Evolutionary conservation across 768 basidiomycete species (phyloP), one percentile per base, ranked within the genome.

Genomic region (Amanita polypyramis): DNA sequence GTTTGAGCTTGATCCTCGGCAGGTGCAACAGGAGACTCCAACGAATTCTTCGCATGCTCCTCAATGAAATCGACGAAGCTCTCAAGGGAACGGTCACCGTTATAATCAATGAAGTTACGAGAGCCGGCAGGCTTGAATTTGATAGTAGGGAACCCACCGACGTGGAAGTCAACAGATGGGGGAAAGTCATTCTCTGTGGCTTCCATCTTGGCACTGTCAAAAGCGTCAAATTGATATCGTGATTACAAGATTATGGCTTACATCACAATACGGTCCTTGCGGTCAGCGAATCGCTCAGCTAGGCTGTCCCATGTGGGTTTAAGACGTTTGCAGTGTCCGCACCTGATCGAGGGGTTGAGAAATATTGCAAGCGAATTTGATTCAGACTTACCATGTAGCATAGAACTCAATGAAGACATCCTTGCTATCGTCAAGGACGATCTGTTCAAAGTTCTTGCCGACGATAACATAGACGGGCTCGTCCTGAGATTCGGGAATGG

Each of bases 401-500:
- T 89, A 97, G 68, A 99, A 94, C 67, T 98, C 95, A 55, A 97
- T 73, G 58, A 99, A 92, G 58, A 97, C 84, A 62, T 98, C 94
- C 70, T 96, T 96, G 50, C 70, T 69, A 53, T 92, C 86, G 60
- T 96, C 89, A 52, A 77, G 80, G 29, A 89, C 84, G 44, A 93
- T 71, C 43, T 89, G 70, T 2, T 98, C 91, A 55, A 97, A 98
- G 55, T 85, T 79, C 64, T 89, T 85, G 52, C 89, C 81, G 45
- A 97, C 95, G 21, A 99, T 70, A 43, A 73, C 77, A 66, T 75
- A 84, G 47, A 95, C 93, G 49, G 73, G 75, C 63, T 88, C 90
- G 51, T 87, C 77, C 65, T 98, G 93, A 30, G 68, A 65, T 49
- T 79, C 80, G 5, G 95, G 95, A 56, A 94, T 75, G 33, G 89